These are phyloP conservation scores for Trichoderma semiorbis DNA, from an alignment of 2,329 filamentous ascomycete genomes.

Conservation along the genomic window DNA sequence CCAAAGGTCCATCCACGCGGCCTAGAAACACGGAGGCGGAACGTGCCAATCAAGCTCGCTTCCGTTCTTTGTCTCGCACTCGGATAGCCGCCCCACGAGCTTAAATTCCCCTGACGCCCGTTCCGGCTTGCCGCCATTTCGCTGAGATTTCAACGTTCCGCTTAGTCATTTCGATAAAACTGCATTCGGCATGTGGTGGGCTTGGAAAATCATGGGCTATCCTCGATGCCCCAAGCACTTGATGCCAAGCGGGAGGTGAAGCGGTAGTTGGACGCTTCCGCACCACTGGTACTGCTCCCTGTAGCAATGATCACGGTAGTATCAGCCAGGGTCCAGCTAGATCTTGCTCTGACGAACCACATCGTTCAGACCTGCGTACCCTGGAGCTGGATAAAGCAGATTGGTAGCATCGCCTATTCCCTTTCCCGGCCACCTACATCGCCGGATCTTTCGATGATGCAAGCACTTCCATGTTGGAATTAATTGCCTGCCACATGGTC, in stretches of 20 bases:
- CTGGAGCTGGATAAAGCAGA: neutral
- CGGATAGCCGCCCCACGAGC: constrained; percentile 11
- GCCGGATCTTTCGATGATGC: neutral
- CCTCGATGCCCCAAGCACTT: neutral
- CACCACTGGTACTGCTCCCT: neutral
- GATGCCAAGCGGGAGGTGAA: neutral
- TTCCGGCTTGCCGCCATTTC: neutral
- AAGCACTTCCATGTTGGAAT: neutral
- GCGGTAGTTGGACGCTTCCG: neutral
- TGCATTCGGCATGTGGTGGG: neutral
- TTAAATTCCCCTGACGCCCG: constrained; percentile 15
- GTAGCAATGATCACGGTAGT: neutral
- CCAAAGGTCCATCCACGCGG: neutral
- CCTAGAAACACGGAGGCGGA: neutral
- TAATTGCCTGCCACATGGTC: neutral
- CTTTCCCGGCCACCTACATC: neutral
- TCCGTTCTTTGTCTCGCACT: constrained; percentile 2
- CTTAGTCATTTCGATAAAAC: neutral
- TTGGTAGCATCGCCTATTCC: neutral
- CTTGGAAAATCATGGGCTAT: neutral
- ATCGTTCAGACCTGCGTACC: neutral
- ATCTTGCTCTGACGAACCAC: neutral
- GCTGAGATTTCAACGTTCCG: neutral
- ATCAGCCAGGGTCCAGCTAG: neutral
- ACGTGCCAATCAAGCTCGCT: neutral